These are phyloP conservation scores for Solanum chiquidenum DNA, from an alignment of 257 asterid genomes.

Conservation along the genomic window DNA sequence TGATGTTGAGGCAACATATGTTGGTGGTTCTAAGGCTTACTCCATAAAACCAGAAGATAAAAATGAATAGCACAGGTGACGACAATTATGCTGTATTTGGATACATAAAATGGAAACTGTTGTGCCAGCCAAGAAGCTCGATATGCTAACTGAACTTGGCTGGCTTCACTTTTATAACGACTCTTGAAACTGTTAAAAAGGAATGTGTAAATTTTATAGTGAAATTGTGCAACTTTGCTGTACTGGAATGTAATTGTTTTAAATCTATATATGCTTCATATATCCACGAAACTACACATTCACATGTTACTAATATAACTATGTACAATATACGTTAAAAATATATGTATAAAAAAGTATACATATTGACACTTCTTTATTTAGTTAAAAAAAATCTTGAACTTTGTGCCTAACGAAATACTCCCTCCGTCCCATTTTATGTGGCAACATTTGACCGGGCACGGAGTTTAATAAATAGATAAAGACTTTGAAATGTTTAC, in stretches of 20 bases:
- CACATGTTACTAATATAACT: not conserved
- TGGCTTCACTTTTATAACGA: not conserved
- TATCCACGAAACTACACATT: not conserved
- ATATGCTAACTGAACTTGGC: not conserved
- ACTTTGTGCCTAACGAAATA: too few relatives aligned
- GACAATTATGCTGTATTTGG: not conserved
- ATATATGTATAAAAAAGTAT: too few relatives aligned
- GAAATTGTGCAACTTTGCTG: not conserved
- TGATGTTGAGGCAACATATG: constrained; percentile 68
- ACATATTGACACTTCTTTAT: too few relatives aligned
- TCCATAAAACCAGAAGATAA: constrained; percentile 4
- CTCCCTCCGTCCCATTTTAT: too few relatives aligned
- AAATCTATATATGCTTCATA: not conserved
- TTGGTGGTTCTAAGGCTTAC: constrained; percentile 59
- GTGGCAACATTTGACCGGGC: too few relatives aligned
- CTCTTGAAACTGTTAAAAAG: not conserved
- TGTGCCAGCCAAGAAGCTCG: not conserved
- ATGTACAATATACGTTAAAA: not conserved
- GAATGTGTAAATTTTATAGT: not conserved
- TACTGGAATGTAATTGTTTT: not conserved
- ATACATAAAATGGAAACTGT: not conserved
- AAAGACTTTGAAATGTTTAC: too few relatives aligned
- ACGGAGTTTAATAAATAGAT: too few relatives aligned
- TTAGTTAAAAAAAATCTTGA: too few relatives aligned
- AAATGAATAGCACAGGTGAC: not conserved